A percentile compares a stretch with the other conserved stretches of the same genome.
phyloP scores from a whole-genome alignment of 805 yeast species.

The Lachancea quebecensis region DNA sequence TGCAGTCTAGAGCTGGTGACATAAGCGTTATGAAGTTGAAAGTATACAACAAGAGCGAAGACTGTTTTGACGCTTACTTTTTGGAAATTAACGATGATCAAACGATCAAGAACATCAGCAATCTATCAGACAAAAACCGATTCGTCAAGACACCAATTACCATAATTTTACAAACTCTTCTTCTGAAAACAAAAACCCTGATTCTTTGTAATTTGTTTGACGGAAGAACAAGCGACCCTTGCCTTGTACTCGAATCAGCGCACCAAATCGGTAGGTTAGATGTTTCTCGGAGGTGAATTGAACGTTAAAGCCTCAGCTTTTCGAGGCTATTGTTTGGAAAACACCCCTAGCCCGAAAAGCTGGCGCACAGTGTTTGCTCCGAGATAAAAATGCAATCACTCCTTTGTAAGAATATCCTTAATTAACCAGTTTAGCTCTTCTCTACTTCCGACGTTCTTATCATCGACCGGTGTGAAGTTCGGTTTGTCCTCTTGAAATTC shows the following conservation, averaged over 20 bases:
- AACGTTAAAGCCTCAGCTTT: too few species aligned
- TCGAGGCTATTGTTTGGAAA: too few species aligned
- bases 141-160: conserved; percentile 19
- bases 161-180: conserved; percentile 22
- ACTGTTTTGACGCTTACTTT: conserved; percentile 15
- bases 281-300: conserved; percentile 2
- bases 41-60: conserved; percentile 7
- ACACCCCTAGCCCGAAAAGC: too few species aligned
- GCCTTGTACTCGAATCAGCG: conserved; percentile 15
- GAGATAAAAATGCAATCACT: conserved; percentile 8
- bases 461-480: conserved; percentile 27
- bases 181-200: conserved; percentile 33
- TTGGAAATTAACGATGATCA: conserved; percentile 20
- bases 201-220: conserved; percentile 28
- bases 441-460: conserved; percentile 46
- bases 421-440: conserved; percentile 69
- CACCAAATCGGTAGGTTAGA: conserved; percentile 14
- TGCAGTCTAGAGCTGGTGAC: conserved; percentile 8
- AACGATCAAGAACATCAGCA: conserved; percentile 8
- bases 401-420: conserved; percentile 51
- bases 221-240: conserved; percentile 12
- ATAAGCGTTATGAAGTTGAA: conserved; percentile 20
- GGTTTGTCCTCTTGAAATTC: conserved; percentile 29
- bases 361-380: too few species aligned
- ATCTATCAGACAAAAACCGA: neutral